Evolutionary conservation across 2,329 filamentous ascomycete species (phyloP).

Genomic region (Mollisia scopiformis): DNA sequence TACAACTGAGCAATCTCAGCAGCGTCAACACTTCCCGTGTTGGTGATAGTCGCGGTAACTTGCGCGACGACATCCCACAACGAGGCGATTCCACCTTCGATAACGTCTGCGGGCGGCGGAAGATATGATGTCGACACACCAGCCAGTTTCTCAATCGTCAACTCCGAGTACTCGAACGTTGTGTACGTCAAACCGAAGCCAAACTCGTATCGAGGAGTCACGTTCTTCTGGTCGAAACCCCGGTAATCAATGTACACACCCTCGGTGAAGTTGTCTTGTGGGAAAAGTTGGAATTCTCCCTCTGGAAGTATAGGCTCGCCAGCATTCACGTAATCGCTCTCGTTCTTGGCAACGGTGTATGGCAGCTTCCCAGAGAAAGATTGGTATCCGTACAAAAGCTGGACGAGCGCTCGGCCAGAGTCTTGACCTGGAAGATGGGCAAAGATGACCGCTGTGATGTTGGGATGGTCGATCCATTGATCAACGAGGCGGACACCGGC

Average conservation of each 20-base stretch:
- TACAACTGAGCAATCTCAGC: conserved; percentile 39
- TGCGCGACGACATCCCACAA: conserved; percentile 57
- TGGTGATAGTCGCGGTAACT: conserved; percentile 52
- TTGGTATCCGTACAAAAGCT: conserved; percentile 66
- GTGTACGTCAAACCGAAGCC: conserved; percentile 58
- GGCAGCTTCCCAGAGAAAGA: conserved; percentile 51
- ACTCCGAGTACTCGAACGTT: conserved; percentile 50
- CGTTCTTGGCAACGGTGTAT: conserved; percentile 67
- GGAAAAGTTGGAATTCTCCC: conserved; percentile 36
- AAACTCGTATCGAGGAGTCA: conserved; percentile 41
- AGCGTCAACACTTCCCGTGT: conserved; percentile 48
- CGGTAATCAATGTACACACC: conserved; percentile 55
- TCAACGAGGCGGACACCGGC: conserved; percentile 63
- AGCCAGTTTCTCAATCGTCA: conserved; percentile 38
- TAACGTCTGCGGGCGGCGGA: conserved; percentile 47
- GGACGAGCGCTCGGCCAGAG: conserved; percentile 60
- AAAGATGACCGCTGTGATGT: conserved; percentile 65
- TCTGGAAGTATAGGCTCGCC: conserved; percentile 43
- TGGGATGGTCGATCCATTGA: conserved; percentile 58
- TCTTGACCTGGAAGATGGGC: conserved; percentile 65
- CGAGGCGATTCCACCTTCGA: conserved; percentile 54
- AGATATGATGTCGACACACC: conserved; percentile 48
- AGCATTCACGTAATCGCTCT: conserved; percentile 55
- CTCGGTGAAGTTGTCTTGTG: conserved; percentile 50
- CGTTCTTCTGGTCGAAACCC: conserved; percentile 46